phyloP scores from a whole-genome alignment of 2,329 filamentous ascomycete genomes.

The Fusarium agapanthi region DNA sequence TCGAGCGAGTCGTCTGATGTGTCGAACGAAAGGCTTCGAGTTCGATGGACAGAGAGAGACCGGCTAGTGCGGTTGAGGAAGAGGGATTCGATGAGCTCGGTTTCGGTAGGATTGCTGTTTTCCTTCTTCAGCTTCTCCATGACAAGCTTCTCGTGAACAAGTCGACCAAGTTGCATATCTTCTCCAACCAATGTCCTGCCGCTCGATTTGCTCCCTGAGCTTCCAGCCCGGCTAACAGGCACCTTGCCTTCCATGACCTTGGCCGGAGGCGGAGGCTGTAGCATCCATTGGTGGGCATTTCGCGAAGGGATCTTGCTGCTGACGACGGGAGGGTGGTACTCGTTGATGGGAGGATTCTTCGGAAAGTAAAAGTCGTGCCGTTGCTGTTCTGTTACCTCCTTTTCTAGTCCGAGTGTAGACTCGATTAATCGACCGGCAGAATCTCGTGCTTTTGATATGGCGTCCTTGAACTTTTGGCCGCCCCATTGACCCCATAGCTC shows the following conservation, averaged over 20 bases:
- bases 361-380: conserved; percentile 69
- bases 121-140: conserved; percentile 57
- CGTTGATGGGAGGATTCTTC: conserved; percentile 79
- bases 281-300: conserved; percentile 86
- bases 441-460: conserved; percentile 66
- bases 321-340: conserved; percentile 85
- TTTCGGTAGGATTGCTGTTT: conserved; percentile 51
- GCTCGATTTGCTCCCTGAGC: conserved; percentile 62
- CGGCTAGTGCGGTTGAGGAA: conserved; percentile 47
- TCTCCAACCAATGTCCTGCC: conserved; percentile 54
- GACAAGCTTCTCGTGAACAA: conserved; percentile 56
- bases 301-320: conserved; percentile 75
- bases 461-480: conserved; percentile 66
- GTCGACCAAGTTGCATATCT: conserved; percentile 53
- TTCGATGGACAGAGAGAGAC: conserved; percentile 46
- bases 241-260: conserved; percentile 91
- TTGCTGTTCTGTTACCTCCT: conserved; percentile 60
- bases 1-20: conserved; percentile 48
- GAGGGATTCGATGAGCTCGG: conserved; percentile 55
- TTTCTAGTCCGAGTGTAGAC: conserved; percentile 61
- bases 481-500: conserved; percentile 78
- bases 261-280: conserved; percentile 88
- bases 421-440: conserved; percentile 65
- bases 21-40: conserved; percentile 52
- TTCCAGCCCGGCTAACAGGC: conserved; percentile 70